phyloP scores from a whole-genome alignment of 1,284 basidiomycete genomes.

The Moesziomyces sp. region DNA sequence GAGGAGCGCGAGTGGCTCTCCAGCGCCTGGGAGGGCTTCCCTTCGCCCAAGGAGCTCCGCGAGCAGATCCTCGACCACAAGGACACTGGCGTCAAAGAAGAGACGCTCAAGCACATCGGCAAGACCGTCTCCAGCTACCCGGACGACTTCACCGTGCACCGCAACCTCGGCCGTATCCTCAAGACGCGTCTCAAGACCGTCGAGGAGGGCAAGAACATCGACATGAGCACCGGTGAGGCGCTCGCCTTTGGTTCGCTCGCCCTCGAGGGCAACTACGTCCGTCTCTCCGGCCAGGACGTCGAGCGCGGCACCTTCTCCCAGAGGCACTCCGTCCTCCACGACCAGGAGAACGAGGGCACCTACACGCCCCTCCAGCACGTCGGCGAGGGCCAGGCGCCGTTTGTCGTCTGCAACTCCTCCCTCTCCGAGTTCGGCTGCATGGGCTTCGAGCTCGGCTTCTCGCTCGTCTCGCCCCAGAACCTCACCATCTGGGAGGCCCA shows the following conservation, averaged over 20 bases:
- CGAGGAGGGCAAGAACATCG: conserved; percentile 89
- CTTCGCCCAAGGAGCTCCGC: conserved; percentile 92
- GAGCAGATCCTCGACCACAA: conserved; percentile 90
- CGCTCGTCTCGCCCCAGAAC: conserved; percentile 91
- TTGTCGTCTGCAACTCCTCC: conserved; percentile 96
- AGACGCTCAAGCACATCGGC: conserved; percentile 85
- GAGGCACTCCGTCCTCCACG: conserved; percentile 95
- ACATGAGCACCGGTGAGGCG: conserved; percentile 99
- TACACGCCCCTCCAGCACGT: conserved; percentile 91
- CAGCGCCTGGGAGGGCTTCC: conserved; percentile 98
- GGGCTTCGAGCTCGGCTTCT: conserved; percentile 98
- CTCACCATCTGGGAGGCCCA: conserved; percentile 98
- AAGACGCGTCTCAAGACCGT: conserved; percentile 86
- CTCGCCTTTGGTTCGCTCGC: conserved; percentile 94
- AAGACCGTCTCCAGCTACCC: conserved; percentile 87
- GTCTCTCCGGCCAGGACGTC: conserved; percentile 97
- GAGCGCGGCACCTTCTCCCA: conserved; percentile 99
- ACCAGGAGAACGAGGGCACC: conserved; percentile 90
- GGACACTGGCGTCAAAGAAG: conserved; percentile 82
- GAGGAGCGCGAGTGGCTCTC: conserved; percentile 87
- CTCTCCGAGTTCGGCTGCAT: conserved; percentile 94
- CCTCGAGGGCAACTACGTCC: conserved; percentile 91
- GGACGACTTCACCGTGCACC: conserved; percentile 84
- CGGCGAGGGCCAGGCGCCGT: conserved; percentile 84
- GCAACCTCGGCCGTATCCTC: conserved; percentile 94